Evolutionary conservation across 176 grass and related monocot genomes (phyloP).

Genomic region (Tillandsia fasciculata): DNA sequence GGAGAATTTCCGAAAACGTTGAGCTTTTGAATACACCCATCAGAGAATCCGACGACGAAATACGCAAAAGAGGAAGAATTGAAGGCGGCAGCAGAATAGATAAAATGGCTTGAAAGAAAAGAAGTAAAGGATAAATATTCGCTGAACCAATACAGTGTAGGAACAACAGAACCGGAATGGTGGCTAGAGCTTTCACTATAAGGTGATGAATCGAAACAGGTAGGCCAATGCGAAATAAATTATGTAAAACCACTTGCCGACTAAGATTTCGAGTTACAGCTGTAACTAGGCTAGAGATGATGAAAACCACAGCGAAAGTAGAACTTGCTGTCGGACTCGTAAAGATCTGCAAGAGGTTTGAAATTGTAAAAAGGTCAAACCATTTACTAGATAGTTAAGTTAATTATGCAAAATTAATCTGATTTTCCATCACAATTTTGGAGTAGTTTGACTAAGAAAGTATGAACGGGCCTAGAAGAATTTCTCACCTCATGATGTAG

Average conservation of each 20-base stretch:
- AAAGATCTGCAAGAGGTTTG: neutral
- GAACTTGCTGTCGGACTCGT: neutral
- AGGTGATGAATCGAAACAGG: conserved; percentile 2
- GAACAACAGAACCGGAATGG: neutral
- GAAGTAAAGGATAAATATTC: neutral
- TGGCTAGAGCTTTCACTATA: neutral
- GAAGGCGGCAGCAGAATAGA: neutral
- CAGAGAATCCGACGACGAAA: neutral
- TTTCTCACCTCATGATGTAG: no score
- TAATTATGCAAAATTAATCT: neutral
- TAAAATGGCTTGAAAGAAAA: neutral
- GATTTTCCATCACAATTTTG: neutral
- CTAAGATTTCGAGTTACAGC: neutral
- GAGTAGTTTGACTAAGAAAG: no score
- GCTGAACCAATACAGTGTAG: neutral
- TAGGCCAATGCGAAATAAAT: neutral
- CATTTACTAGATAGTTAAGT: neutral
- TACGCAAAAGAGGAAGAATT: neutral
- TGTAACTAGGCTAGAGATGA: neutral
- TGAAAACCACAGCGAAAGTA: neutral
- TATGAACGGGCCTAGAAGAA: no score
- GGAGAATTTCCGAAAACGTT: neutral
- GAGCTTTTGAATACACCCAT: neutral
- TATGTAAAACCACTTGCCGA: neutral
- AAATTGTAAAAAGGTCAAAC: neutral